phyloP scores from a whole-genome alignment of 768 basidiomycete species.

The Tremella mesenterica region DNA sequence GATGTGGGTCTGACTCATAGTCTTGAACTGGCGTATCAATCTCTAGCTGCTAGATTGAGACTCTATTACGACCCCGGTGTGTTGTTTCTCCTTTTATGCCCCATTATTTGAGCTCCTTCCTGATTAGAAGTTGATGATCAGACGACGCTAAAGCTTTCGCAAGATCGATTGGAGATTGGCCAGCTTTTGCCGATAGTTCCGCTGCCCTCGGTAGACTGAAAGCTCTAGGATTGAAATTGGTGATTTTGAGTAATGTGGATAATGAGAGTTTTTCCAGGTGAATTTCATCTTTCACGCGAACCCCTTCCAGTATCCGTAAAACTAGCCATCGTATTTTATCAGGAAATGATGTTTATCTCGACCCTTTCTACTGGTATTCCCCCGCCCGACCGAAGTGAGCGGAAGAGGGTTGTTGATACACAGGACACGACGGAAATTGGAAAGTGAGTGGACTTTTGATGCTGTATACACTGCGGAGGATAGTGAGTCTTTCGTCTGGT shows the following conservation, averaged over 20 bases:
- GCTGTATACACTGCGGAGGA: slow-evolving; percentile 22
- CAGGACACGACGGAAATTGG: slow-evolving; percentile 21
- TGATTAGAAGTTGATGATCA: not conserved
- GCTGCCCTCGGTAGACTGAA: slow-evolving; percentile 10
- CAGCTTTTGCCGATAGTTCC: slow-evolving; percentile 18
- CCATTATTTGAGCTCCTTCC: too few species aligned
- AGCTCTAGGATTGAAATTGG: slow-evolving; percentile 9
- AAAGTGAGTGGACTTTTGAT: slow-evolving; percentile 14
- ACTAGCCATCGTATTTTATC: too few species aligned
- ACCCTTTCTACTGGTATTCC: too few species aligned
- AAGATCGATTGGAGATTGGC: slow-evolving; percentile 13
- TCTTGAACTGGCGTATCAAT: slow-evolving; percentile 10
- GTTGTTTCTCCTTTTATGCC: not conserved
- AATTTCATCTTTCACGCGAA: not conserved
- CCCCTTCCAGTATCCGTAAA: not conserved
- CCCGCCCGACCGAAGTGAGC: too few species aligned
- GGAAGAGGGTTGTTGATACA: not conserved
- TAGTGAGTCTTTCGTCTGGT: slow-evolving; percentile 12
- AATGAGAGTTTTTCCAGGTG: slow-evolving; percentile 16
- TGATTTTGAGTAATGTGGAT: slow-evolving; percentile 25
- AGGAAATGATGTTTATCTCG: too few species aligned
- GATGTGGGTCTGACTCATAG: slow-evolving; percentile 2
- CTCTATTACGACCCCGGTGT: slow-evolving; percentile 15
- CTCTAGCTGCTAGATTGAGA: slow-evolving; percentile 8
- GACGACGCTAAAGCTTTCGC: slow-evolving; percentile 17